Evolutionary conservation across 441 rosid genomes (phyloP).

Genomic region (Euphorbia corollata): DNA sequence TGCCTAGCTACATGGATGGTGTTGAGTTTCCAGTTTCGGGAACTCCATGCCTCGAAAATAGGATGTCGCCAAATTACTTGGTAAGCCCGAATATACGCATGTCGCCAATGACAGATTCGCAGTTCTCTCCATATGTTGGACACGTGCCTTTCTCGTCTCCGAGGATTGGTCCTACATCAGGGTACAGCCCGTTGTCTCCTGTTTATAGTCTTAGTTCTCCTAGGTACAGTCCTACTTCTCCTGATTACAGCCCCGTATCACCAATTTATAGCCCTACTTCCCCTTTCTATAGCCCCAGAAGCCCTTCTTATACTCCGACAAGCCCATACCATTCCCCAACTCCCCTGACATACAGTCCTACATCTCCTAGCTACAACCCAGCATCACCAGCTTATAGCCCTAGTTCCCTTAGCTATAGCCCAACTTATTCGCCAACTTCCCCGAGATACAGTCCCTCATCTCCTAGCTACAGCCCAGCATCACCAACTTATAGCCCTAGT

Average conservation of each 20-base stretch:
- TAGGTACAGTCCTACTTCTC: conserved; percentile 52
- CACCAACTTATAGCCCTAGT: conserved; percentile 41
- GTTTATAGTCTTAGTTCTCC: conserved; percentile 73
- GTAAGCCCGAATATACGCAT: conserved; percentile 71
- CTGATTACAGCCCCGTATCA: conserved; percentile 49
- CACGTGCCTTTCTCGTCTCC: conserved; percentile 74
- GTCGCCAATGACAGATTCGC: conserved; percentile 72
- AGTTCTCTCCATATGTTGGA: conserved; percentile 16
- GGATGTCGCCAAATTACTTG: conserved; percentile 90
- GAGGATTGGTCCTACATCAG: conserved; percentile 61
- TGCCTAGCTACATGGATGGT: conserved; percentile 93
- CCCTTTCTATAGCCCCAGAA: conserved; percentile 33
- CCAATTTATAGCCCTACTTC: too few relatives aligned
- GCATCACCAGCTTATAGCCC: conserved; percentile 68
- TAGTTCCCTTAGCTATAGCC: conserved; percentile 59
- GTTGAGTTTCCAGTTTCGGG: conserved; percentile 72
- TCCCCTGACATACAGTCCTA: conserved; percentile 77
- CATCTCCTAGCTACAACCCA: conserved; percentile 83
- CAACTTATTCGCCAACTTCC: too few relatives aligned
- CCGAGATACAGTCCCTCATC: too few relatives aligned
- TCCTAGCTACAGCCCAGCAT: too few relatives aligned
- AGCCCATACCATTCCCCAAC: conserved; percentile 68
- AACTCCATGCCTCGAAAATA: conserved; percentile 86
- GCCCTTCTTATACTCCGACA: conserved; percentile 50
- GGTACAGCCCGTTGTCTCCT: conserved; percentile 80